Percentiles rank a stretch among this genome's conserved stretches.
Conservation (phyloP, 352 stramenopile species). For the Plasmopara muralis region DNA sequence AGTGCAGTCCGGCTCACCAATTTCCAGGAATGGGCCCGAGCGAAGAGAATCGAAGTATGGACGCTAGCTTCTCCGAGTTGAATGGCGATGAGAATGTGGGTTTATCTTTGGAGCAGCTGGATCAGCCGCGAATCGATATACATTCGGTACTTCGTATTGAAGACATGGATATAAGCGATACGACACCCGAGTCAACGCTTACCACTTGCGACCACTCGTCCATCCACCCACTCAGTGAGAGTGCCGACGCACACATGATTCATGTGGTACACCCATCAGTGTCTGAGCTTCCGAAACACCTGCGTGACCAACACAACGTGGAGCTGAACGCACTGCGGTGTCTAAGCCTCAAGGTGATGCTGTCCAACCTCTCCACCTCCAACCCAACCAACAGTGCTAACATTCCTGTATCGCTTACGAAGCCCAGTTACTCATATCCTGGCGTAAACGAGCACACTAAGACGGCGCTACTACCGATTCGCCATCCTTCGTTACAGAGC, state of each 20-base stretch:
- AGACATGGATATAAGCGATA: slow-evolving; percentile 21
- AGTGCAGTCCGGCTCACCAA: slow-evolving; percentile 20
- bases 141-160: slow-evolving; percentile 14
- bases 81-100: slow-evolving; percentile 38
- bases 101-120: slow-evolving; percentile 28
- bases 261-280: slow-evolving; percentile 13
- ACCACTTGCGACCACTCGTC: slow-evolving; percentile 18
- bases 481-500: slow-evolving; percentile 27
- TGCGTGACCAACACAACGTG: slow-evolving; percentile 32
- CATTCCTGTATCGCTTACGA: slow-evolving; percentile 1
- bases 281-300: slow-evolving; percentile 22
- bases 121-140: slow-evolving; percentile 1
- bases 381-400: no score
- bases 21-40: slow-evolving; percentile 25
- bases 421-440: slow-evolving; percentile 23
- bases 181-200: slow-evolving; percentile 17
- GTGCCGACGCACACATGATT: slow-evolving; percentile 15
- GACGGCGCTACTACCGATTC: slow-evolving; percentile 24
- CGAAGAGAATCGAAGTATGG: slow-evolving; percentile 22
- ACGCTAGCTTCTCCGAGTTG: slow-evolving; percentile 11
- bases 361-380: slow-evolving; percentile 17
- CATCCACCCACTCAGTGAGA: slow-evolving; percentile 11
- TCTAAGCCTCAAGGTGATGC: slow-evolving; percentile 51
- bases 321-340: slow-evolving; percentile 45
- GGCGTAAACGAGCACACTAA: slow-evolving; percentile 25